A percentile compares a stretch with the other conserved stretches of the same genome.
Conservation (phyloP, 768 basidiomycete species). For the Piloderma croceum region DNA sequence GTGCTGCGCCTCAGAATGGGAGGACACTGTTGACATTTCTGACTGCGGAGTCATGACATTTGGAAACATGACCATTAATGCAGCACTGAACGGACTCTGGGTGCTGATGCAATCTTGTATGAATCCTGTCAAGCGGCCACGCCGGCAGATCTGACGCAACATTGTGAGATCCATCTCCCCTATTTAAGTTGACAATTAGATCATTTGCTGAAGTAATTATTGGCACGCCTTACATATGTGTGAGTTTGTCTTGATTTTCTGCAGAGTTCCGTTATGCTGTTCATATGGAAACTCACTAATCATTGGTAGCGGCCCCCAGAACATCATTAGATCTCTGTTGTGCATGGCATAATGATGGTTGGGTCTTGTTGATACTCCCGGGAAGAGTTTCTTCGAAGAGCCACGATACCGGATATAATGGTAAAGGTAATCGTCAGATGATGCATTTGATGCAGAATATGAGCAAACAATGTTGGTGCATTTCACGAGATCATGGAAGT, state of each 20-base stretch:
- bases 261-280: conserved; percentile 24
- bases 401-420: conserved; percentile 21
- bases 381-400: conserved; percentile 17
- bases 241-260: conserved; percentile 21
- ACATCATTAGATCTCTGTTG: conserved; percentile 21
- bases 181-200: background rate
- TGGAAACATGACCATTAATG: no score
- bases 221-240: conserved; percentile 9
- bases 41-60: no score
- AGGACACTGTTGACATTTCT: no score
- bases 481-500: conserved; percentile 22
- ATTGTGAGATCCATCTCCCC: conserved; percentile 14
- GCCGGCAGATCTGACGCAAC: conserved; percentile 8
- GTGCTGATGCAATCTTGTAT: background rate
- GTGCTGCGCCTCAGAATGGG: no score
- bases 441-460: no score
- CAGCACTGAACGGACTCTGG: no score
- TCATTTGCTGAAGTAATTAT: background rate
- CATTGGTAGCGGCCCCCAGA: conserved; percentile 25
- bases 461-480: conserved; percentile 24
- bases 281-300: conserved; percentile 30
- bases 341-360: conserved; percentile 34
- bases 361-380: conserved; percentile 16
- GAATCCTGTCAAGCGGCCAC: background rate
- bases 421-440: no score